These are phyloP conservation scores for Neurospora sp. DNA, from an alignment of 2,329 filamentous ascomycete genomes.

Conservation along the genomic window DNA sequence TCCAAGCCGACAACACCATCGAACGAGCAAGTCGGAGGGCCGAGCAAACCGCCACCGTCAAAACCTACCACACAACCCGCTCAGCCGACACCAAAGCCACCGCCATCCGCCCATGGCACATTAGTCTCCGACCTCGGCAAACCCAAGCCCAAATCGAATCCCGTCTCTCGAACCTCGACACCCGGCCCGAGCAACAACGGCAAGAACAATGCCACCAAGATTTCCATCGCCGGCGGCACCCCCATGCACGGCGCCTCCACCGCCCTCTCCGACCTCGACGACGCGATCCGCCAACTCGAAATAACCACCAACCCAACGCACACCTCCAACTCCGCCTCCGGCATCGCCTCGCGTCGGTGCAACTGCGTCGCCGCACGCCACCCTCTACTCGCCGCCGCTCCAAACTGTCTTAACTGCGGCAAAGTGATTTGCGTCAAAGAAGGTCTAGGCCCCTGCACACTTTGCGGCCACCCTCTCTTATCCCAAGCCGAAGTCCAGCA, in stretches of 20 bases:
- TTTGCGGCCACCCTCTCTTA: slow-evolving; percentile 69
- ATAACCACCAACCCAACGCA: slow-evolving; percentile 81
- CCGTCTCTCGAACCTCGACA: slow-evolving; percentile 42
- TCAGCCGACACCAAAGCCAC: slow-evolving; percentile 32
- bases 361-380: slow-evolving; percentile 84
- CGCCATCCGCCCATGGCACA: slow-evolving; percentile 63
- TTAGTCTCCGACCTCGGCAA: slow-evolving; percentile 64
- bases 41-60: slow-evolving; percentile 34
- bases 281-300: slow-evolving; percentile 81
- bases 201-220: slow-evolving; percentile 38
- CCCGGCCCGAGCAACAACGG: slow-evolving; percentile 36
- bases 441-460: slow-evolving; percentile 88
- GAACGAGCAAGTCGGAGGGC: slow-evolving; percentile 23
- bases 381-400: slow-evolving; percentile 75
- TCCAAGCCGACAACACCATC: slow-evolving; percentile 32
- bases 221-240: slow-evolving; percentile 65
- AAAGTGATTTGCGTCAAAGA: slow-evolving; percentile 95
- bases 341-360: slow-evolving; percentile 58
- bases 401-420: slow-evolving; percentile 85
- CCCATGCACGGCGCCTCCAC: slow-evolving; percentile 76
- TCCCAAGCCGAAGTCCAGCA: slow-evolving; percentile 64
- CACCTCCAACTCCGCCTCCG: slow-evolving; percentile 26
- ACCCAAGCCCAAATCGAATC: slow-evolving; percentile 45
- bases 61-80: slow-evolving; percentile 39
- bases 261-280: slow-evolving; percentile 59